phyloP scores from a whole-genome alignment of 2,329 filamentous ascomycete species.

The Simplicillium sp. region DNA sequence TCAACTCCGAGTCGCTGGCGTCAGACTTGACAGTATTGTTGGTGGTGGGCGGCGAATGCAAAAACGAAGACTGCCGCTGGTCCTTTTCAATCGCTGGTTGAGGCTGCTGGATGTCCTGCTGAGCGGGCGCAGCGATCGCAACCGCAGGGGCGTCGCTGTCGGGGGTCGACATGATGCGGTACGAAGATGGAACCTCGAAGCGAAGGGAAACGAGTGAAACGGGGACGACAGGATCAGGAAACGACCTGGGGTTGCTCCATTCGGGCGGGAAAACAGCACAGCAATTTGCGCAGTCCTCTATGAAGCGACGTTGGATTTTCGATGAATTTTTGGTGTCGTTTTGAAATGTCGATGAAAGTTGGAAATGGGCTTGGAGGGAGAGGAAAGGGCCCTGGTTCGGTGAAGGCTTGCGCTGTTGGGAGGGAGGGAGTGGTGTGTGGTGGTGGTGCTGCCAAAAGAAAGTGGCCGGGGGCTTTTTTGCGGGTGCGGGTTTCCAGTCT shows the following conservation, averaged over 20 bases:
- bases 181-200: conserved; percentile 7
- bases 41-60: conserved; percentile 56
- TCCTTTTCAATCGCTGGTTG: conserved; percentile 12
- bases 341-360: neutral
- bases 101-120: conserved; percentile 20
- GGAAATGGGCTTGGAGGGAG: neutral
- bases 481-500: too few species aligned
- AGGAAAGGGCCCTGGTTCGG: too few species aligned
- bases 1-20: conserved; percentile 55
- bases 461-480: too few species aligned
- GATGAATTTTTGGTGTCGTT: conserved; percentile 1
- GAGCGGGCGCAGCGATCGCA: conserved; percentile 15
- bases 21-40: conserved; percentile 51
- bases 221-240: conserved; percentile 17
- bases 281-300: conserved; percentile 1
- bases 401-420: too few species aligned
- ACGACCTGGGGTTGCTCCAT: conserved; percentile 26
- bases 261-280: conserved; percentile 4
- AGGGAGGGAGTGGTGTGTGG: neutral
- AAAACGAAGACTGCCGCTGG: conserved; percentile 27
- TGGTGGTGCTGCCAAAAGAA: too few species aligned
- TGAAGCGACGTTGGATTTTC: neutral
- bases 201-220: conserved; percentile 4
- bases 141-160: conserved; percentile 10
- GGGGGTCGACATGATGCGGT: conserved; percentile 10